Conservation (phyloP, 2,329 filamentous ascomycete genomes). For the Aspergillus felis region DNA sequence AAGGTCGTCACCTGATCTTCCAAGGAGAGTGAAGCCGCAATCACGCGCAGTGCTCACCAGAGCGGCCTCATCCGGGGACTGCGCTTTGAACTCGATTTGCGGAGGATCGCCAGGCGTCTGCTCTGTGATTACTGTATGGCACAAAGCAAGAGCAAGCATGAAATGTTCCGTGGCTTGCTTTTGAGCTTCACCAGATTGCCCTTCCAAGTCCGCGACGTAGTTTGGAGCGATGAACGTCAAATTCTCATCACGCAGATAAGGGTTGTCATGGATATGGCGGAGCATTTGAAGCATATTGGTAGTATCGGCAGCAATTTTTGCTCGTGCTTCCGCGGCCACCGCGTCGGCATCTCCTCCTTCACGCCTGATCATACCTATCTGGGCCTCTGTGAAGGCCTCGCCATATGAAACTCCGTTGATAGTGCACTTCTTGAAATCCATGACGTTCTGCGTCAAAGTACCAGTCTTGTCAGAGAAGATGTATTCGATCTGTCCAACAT, state of each 20-base stretch:
- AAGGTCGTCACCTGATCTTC: constrained; percentile 73
- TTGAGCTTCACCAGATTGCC: constrained; percentile 72
- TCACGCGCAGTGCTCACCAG: constrained; percentile 91
- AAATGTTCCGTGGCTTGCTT: constrained; percentile 77
- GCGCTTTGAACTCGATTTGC: constrained; percentile 90
- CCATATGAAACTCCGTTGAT: constrained; percentile 96
- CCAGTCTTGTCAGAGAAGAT: constrained; percentile 97
- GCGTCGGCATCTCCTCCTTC: constrained; percentile 81
- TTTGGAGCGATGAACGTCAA: constrained; percentile 90
- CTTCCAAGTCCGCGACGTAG: constrained; percentile 77
- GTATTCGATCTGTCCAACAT: constrained; percentile 96
- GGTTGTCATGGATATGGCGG: constrained; percentile 78
- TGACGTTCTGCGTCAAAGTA: constrained; percentile 85
- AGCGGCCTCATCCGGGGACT: constrained; percentile 94
- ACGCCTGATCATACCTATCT: constrained; percentile 92
- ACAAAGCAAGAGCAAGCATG: constrained; percentile 93
- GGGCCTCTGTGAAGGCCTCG: constrained; percentile 95
- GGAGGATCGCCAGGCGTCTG: constrained; percentile 84
- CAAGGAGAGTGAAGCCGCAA: constrained; percentile 89
- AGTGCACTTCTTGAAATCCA: constrained; percentile 99
- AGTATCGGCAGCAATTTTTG: constrained; percentile 76
- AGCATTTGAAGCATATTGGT: constrained; percentile 66
- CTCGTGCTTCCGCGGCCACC: constrained; percentile 67
- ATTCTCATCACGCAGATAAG: constrained; percentile 83
- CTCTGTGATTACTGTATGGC: constrained; percentile 93